Conservation (phyloP, 2,329 filamentous ascomycete species). For the Fusarium drepaniforme region DNA sequence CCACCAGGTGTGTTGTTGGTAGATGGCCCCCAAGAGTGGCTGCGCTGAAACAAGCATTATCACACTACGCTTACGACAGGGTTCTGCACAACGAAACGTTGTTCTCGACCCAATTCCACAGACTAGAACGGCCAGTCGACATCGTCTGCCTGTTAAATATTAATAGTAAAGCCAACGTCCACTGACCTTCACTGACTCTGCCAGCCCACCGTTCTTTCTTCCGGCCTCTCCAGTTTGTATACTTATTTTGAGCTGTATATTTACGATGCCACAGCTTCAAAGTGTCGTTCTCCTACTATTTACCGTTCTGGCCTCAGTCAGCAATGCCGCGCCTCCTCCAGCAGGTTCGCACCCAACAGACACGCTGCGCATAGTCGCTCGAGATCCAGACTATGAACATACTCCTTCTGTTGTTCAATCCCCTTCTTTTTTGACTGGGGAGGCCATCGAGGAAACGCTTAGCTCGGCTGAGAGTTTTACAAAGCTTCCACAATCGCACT, state of each 20-base stretch:
- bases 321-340: not conserved
- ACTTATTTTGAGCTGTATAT: not conserved
- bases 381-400: not conserved
- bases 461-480: not conserved
- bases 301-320: not conserved
- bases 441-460: not conserved
- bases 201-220: not conserved
- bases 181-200: not conserved
- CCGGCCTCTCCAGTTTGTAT: not conserved
- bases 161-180: not conserved
- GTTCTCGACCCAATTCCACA: not conserved
- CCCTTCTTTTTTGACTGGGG: not conserved
- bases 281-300: not conserved
- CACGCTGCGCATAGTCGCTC: not conserved
- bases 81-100: not conserved
- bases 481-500: not conserved
- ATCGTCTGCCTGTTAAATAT: not conserved
- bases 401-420: not conserved
- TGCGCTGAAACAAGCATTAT: not conserved
- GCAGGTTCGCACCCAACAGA: not conserved
- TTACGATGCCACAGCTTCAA: not conserved
- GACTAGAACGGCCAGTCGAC: not conserved
- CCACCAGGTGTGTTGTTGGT: not conserved
- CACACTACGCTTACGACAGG: not conserved
- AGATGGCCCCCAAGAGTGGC: not conserved